Conservation (phyloP, 106 monocot species). For the Dendrobium catenatum region DNA sequence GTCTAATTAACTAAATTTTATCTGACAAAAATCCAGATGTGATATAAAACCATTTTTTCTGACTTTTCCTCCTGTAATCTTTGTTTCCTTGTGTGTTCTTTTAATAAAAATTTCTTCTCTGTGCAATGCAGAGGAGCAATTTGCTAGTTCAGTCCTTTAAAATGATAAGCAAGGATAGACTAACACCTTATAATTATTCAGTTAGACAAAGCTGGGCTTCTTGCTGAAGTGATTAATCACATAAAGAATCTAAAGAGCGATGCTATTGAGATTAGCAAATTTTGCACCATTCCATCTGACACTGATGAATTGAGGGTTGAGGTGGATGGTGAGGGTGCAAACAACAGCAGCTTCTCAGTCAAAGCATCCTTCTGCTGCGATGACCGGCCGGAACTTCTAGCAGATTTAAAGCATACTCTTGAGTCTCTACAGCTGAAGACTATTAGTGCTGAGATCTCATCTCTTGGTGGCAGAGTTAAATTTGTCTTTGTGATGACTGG, state of each 20-base stretch:
- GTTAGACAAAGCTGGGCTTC: conserved; percentile 79
- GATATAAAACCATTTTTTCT: too few relatives aligned
- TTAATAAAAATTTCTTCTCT: neutral
- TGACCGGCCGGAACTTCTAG: conserved; percentile 62
- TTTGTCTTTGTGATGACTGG: conserved; percentile 32
- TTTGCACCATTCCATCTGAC: conserved; percentile 46
- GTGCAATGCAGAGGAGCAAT: neutral
- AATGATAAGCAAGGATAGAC: neutral
- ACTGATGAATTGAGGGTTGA: conserved; percentile 61
- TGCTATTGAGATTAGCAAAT: conserved; percentile 39
- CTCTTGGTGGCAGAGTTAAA: conserved; percentile 68
- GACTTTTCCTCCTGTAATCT: too few relatives aligned
- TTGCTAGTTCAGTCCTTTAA: neutral
- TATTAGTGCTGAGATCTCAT: conserved; percentile 58
- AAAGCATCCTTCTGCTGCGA: conserved; percentile 70
- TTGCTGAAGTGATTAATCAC: conserved; percentile 68
- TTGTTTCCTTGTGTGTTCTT: neutral
- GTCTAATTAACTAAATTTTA: neutral
- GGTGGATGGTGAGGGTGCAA: conserved; percentile 9
- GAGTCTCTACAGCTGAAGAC: conserved; percentile 32
- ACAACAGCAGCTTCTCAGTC: conserved; percentile 20
- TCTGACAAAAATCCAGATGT: neutral
- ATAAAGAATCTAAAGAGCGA: conserved; percentile 50
- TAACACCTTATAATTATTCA: conserved; percentile 20
- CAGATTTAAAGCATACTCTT: conserved; percentile 57